phyloP scores from a whole-genome alignment of 768 basidiomycete genomes.

The Naganishia antarctica region DNA sequence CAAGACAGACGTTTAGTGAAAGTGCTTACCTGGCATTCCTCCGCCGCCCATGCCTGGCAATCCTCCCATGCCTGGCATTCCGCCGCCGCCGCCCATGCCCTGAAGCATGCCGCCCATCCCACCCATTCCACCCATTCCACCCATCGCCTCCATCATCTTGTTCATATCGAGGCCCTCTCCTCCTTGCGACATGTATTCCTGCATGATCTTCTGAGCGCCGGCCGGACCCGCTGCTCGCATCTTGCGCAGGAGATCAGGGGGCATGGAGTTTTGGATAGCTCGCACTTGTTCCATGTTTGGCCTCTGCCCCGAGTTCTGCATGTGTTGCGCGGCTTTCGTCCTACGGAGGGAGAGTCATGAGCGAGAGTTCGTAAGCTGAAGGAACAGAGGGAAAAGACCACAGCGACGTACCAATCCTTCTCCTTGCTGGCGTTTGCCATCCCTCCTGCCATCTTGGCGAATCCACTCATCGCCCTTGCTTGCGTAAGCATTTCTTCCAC shows the following conservation, averaged over 20 bases:
- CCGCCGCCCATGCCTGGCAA: slow-evolving; percentile 28
- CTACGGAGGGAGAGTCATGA: slow-evolving; percentile 45
- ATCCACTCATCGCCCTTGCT: slow-evolving; percentile 97
- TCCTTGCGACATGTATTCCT: slow-evolving; percentile 56
- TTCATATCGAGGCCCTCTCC: slow-evolving; percentile 30
- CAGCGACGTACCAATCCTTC: slow-evolving; percentile 76
- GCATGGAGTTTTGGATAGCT: slow-evolving; percentile 84
- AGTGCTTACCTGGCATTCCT: slow-evolving; percentile 40
- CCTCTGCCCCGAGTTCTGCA: slow-evolving; percentile 83
- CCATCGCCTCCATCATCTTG: slow-evolving; percentile 65
- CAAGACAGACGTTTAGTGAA: background rate
- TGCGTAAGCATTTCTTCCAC: slow-evolving; percentile 97
- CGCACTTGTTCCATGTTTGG: slow-evolving; percentile 89
- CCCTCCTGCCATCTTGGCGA: slow-evolving; percentile 89
- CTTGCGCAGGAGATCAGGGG: slow-evolving; percentile 90
- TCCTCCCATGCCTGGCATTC: slow-evolving; percentile 42
- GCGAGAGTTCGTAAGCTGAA: background rate
- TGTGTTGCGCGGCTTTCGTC: slow-evolving; percentile 84
- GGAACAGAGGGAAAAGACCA: slow-evolving; percentile 36
- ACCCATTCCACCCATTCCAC: slow-evolving; percentile 78
- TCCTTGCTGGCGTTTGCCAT: slow-evolving; percentile 46
- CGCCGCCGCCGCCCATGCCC: slow-evolving; percentile 92
- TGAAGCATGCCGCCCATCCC: slow-evolving; percentile 61
- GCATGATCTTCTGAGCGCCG: slow-evolving; percentile 66
- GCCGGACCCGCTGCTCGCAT: slow-evolving; percentile 62